phyloP scores from a whole-genome alignment of 176 grass and related monocot genomes.

The Paspalum notatum region DNA sequence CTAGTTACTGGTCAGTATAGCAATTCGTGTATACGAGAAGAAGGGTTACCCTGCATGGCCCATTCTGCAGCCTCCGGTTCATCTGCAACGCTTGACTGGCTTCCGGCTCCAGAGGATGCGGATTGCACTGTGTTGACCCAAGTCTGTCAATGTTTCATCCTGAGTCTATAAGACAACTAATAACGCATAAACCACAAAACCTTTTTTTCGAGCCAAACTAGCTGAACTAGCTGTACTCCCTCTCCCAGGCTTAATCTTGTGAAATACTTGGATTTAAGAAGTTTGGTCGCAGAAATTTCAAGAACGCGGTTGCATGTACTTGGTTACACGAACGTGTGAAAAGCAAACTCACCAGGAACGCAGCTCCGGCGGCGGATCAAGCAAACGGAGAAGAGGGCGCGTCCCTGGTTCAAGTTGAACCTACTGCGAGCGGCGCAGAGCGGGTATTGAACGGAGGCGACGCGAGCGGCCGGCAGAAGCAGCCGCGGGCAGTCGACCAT shows the following conservation, averaged over 20 bases:
- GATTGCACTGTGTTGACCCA: conserved; percentile 62
- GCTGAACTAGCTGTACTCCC: not conserved
- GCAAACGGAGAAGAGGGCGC: conserved; percentile 2
- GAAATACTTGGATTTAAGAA: not conserved
- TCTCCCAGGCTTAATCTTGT: not conserved
- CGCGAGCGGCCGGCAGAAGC: conserved; percentile 29
- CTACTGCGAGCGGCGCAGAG: not conserved
- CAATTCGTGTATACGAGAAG: not conserved
- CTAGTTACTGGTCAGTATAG: not conserved
- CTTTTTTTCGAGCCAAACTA: conserved; percentile 5
- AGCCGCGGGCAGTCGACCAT: conserved; percentile 49
- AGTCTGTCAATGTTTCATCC: conserved; percentile 53
- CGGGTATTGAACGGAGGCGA: conserved; percentile 2
- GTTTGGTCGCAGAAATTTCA: not conserved
- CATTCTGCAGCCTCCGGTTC: conserved; percentile 68
- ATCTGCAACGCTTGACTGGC: conserved; percentile 63
- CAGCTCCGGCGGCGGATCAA: not conserved
- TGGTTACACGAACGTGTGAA: conserved; percentile 2
- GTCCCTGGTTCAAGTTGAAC: not conserved
- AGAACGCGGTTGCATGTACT: not conserved
- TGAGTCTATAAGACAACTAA: conserved; percentile 48
- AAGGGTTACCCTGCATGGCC: conserved; percentile 84
- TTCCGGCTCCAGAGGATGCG: conserved; percentile 56
- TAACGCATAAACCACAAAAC: conserved; percentile 21
- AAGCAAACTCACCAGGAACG: conserved; percentile 25